These are phyloP conservation scores for Suillus alpinus DNA, from an alignment of 768 basidiomycete genomes.

Conservation along the genomic window DNA sequence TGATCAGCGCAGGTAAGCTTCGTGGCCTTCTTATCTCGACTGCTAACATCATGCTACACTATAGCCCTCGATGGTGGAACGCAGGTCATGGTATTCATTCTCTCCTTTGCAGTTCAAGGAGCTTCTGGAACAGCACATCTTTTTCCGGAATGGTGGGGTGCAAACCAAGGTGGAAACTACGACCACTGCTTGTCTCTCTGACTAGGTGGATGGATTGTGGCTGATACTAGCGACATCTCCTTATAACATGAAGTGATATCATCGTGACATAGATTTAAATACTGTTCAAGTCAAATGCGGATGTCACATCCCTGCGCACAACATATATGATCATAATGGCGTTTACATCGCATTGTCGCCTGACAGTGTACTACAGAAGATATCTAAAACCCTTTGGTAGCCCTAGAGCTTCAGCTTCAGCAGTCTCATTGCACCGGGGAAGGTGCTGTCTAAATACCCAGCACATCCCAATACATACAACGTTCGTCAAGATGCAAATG, in stretches of 20 bases:
- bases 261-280: not conserved
- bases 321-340: not conserved
- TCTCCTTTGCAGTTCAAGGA: slow-evolving; percentile 50
- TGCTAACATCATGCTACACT: not conserved
- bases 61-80: slow-evolving; percentile 37
- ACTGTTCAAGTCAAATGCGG: not conserved
- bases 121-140: slow-evolving; percentile 44
- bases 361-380: slow-evolving; percentile 31
- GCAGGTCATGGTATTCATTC: slow-evolving; percentile 54
- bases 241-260: not conserved
- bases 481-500: slow-evolving; percentile 63
- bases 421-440: slow-evolving; percentile 34
- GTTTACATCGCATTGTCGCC: not conserved
- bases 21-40: not conserved
- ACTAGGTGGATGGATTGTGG: not conserved
- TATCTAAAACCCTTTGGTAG: slow-evolving; percentile 41
- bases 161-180: slow-evolving; percentile 42
- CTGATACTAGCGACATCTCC: not conserved
- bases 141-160: slow-evolving; percentile 55
- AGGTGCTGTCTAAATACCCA: slow-evolving; percentile 46
- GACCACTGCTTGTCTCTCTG: slow-evolving; percentile 5
- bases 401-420: slow-evolving; percentile 32
- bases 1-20: slow-evolving; percentile 42
- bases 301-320: not conserved
- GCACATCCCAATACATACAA: slow-evolving; percentile 47